phyloP scores from a whole-genome alignment of 2,329 filamentous ascomycete species.

The Pseudogymnoascus sp. region DNA sequence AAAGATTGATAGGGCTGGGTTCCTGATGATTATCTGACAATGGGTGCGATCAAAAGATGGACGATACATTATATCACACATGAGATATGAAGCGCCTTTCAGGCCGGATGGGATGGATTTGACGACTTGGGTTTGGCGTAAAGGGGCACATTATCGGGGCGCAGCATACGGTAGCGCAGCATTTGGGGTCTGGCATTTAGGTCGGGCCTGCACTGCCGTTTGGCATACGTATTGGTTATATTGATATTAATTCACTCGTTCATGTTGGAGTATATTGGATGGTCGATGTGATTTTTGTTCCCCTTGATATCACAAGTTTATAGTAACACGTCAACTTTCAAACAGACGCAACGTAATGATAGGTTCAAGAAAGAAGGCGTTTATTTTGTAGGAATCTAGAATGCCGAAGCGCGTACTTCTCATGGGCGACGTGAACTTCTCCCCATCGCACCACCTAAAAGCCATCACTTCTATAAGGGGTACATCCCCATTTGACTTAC shows the following conservation, averaged over 20 bases:
- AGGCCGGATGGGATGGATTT: neutral
- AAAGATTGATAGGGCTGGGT: neutral
- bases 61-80: neutral
- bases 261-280: neutral
- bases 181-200: neutral
- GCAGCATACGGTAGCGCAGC: neutral
- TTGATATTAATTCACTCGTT: neutral
- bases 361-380: neutral
- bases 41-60: neutral
- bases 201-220: neutral
- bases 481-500: neutral
- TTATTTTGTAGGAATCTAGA: neutral
- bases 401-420: neutral
- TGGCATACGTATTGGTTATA: neutral
- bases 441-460: neutral
- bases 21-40: too few relatives aligned
- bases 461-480: neutral
- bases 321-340: neutral
- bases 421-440: neutral
- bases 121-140: neutral
- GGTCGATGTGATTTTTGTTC: neutral
- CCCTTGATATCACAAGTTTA: neutral
- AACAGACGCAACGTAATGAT: neutral
- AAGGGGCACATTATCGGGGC: neutral
- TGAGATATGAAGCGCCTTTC: neutral